A percentile compares a stretch with the other conserved stretches of the same genome.
Evolutionary conservation across 257 asterid genomes (phyloP).

Genomic region (Plantago ovata): DNA sequence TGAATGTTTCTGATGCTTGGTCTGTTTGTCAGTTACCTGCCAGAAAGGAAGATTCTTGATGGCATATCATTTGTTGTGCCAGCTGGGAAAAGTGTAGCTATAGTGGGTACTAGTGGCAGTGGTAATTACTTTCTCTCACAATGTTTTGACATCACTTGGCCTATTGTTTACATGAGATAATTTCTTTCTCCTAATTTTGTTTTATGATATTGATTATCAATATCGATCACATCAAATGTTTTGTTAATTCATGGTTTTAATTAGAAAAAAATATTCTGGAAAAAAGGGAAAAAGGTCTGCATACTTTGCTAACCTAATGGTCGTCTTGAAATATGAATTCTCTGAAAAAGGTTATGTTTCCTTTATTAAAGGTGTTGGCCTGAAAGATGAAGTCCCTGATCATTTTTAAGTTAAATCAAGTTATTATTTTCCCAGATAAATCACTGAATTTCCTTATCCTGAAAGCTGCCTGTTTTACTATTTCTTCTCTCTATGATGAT

Average conservation of each 20-base stretch:
- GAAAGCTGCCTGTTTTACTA: not conserved
- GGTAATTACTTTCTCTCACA: constrained; percentile 44
- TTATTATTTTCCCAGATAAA: no score
- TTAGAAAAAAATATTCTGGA: not conserved
- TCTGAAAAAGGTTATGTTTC: not conserved
- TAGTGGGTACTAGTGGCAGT: constrained; percentile 99
- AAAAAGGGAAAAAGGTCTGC: not conserved
- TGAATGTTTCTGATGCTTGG: constrained; percentile 19
- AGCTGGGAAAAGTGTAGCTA: constrained; percentile 98
- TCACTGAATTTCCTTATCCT: not conserved
- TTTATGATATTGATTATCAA: not conserved
- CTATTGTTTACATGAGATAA: constrained; percentile 13
- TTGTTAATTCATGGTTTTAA: not conserved
- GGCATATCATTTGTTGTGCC: constrained; percentile 88
- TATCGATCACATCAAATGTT: not conserved
- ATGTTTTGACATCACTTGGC: constrained; percentile 14
- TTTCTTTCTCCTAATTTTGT: not conserved
- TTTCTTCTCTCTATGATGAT: not conserved
- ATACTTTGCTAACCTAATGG: not conserved
- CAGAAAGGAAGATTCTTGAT: constrained; percentile 90
- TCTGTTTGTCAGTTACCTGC: constrained; percentile 50
- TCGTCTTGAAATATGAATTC: not conserved
- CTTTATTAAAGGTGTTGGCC: no score
- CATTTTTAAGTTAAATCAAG: not conserved
- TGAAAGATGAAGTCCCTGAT: not conserved